Conservation (phyloP, 345 rosid genomes). For the Salix suchowensis region DNA sequence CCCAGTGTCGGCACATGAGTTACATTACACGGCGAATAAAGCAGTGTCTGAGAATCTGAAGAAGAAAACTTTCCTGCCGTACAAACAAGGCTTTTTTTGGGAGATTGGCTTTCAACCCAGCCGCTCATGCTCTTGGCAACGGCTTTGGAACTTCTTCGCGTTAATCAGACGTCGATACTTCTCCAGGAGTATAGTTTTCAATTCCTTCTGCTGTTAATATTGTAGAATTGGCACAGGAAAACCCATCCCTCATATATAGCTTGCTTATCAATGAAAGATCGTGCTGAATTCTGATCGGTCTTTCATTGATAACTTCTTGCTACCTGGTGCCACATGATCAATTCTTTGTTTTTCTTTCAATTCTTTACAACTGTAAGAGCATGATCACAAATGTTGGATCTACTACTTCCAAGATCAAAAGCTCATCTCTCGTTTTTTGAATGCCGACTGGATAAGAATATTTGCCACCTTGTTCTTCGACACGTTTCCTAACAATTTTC, state of each 20-base stretch:
- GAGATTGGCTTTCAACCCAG: constrained; percentile 57
- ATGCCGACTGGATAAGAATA: not conserved
- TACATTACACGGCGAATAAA: constrained; percentile 75
- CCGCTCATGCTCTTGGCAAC: constrained; percentile 18
- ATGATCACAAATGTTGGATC: not conserved
- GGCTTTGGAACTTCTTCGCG: not conserved
- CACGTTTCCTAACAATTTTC: not conserved
- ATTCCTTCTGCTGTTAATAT: not conserved
- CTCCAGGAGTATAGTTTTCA: not conserved
- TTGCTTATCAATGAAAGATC: not conserved
- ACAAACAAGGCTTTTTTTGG: constrained; percentile 75
- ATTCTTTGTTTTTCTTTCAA: not conserved
- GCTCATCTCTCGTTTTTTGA: not conserved
- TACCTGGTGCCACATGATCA: not conserved
- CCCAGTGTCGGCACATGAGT: constrained; percentile 68
- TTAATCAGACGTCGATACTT: not conserved
- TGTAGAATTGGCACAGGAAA: not conserved
- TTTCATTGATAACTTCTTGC: not conserved
- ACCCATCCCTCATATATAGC: too few relatives aligned
- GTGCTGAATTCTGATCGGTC: not conserved
- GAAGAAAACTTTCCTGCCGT: constrained; percentile 89
- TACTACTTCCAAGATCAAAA: not conserved
- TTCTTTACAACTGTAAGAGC: not conserved
- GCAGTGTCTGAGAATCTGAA: constrained; percentile 65
- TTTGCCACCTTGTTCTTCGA: not conserved